phyloP scores from a whole-genome alignment of 805 yeast species.

The Candida schatavii region DNA sequence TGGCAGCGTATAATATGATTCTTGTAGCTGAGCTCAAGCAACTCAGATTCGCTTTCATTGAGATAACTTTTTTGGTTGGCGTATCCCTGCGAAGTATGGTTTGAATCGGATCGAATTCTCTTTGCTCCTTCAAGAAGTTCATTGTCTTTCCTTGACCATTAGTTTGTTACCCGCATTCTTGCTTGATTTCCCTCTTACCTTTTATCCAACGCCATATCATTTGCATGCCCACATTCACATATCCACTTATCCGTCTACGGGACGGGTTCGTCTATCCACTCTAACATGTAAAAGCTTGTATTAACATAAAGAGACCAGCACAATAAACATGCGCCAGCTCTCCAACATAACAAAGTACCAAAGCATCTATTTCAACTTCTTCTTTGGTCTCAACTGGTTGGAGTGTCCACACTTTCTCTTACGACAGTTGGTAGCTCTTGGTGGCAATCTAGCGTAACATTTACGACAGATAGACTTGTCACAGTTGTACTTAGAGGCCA shows the following conservation, averaged over 20 bases:
- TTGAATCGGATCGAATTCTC: no score
- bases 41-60: no score
- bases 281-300: slow-evolving; percentile 5
- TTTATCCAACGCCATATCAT: no score
- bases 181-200: no score
- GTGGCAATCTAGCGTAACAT: slow-evolving; percentile 99
- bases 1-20: no score
- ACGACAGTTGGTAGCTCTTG: slow-evolving; percentile 99
- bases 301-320: slow-evolving; percentile 1
- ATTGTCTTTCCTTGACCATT: no score
- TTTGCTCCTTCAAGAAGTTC: no score
- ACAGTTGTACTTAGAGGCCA: slow-evolving; percentile 99
- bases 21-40: no score
- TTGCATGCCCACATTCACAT: no score
- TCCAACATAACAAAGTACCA: slow-evolving; percentile 20
- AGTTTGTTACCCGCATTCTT: no score
- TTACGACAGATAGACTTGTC: slow-evolving; percentile 99
- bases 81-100: no score
- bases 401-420: slow-evolving; percentile 99
- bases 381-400: slow-evolving; percentile 99
- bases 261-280: not conserved
- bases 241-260: not conserved
- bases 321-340: not conserved
- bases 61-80: no score
- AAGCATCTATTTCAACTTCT: slow-evolving; percentile 88